phyloP scores from a whole-genome alignment of 371 early-diverging fungal genomes.

The Coelomomyces lativittatus region DNA sequence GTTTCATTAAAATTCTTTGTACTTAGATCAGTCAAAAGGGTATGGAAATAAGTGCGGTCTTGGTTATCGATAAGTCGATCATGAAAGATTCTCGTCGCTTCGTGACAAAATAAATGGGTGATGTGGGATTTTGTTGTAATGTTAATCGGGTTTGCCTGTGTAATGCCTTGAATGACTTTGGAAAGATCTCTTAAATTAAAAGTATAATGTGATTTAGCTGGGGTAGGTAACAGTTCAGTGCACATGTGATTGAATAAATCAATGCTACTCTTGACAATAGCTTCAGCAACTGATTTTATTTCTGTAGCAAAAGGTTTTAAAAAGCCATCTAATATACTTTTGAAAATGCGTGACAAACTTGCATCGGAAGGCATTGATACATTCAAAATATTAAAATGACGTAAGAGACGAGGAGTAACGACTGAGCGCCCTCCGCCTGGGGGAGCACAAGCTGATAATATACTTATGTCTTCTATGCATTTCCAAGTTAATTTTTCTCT shows the following conservation, averaged over 20 bases:
- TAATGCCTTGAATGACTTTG: slow-evolving; percentile 25
- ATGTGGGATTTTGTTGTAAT: slow-evolving; percentile 14
- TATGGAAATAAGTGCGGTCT: slow-evolving; percentile 10
- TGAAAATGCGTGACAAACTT: slow-evolving; percentile 23
- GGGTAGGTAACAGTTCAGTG: slow-evolving; percentile 34
- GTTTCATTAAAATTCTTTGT: not conserved
- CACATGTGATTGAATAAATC: slow-evolving; percentile 36
- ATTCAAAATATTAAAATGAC: slow-evolving; percentile 34
- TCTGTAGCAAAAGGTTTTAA: slow-evolving; percentile 20
- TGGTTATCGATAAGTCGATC: slow-evolving; percentile 33
- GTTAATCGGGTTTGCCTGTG: slow-evolving; percentile 15
- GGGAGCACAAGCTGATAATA: slow-evolving; percentile 34
- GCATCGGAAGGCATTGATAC: slow-evolving; percentile 23
- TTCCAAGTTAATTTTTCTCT: slow-evolving; percentile 36
- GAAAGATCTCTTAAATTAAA: slow-evolving; percentile 38
- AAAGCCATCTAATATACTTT: slow-evolving; percentile 30
- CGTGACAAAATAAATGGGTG: slow-evolving; percentile 26
- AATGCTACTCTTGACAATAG: slow-evolving; percentile 24
- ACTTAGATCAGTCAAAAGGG: slow-evolving; percentile 8
- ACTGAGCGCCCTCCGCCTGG: slow-evolving; percentile 36
- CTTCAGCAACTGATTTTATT: slow-evolving; percentile 8
- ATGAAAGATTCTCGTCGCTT: slow-evolving; percentile 29
- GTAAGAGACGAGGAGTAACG: slow-evolving; percentile 22
- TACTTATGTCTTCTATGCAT: slow-evolving; percentile 20
- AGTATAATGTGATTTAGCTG: slow-evolving; percentile 40